Evolutionary conservation across 1,284 basidiomycete genomes (phyloP), one percentile per base, ranked within the genome.

Genomic region (Pyrrhoderma noxium): DNA sequence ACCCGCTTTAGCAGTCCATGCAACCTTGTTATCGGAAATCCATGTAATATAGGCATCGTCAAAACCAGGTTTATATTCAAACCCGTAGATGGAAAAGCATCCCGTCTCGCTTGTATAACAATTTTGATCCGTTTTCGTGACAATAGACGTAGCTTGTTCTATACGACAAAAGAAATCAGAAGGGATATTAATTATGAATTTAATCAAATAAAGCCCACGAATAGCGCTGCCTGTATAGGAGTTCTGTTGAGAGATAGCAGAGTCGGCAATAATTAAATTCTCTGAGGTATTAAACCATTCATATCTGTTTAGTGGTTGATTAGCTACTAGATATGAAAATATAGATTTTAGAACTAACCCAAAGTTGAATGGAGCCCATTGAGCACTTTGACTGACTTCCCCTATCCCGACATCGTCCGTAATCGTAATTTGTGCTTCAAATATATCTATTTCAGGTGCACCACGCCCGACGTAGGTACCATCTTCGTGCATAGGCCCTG

Each of bases 391-490:
- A 11, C 59, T 61, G 2, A 61, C 60, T 16, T 61, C 44, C 16
- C 56, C 60, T 5, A 31, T 5, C 39, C 22, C 38, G 21, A 25
- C 38, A 5, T 46, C 44, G 2, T 65, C 61, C 53, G 16, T 43
- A 9, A 34, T 22, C 23, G 53, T 56, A 76, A 81, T 64, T 58
- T 80, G 74, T 2, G 86, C 80, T 67, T 93, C 90, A 56, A 92
- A 68, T 31, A 92, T 75, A 67, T 93, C 89, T 57, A 93, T 89
- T 68, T 94, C 90, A 0, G 91, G 90, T 0, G 87, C 87, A 3
- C 82, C 75, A 49, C 91, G 77, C 14, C 90, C 92, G 5, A 79
- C 76, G 47, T 74, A 84, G 11, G 76, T 74, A 8, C 76, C 76
- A 59, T 77, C 73, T n/a, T 60, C 49, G 46, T 68, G 67, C 23